phyloP scores from a whole-genome alignment of 352 stramenopile genomes.

The Poterioochromonas sp. region DNA sequence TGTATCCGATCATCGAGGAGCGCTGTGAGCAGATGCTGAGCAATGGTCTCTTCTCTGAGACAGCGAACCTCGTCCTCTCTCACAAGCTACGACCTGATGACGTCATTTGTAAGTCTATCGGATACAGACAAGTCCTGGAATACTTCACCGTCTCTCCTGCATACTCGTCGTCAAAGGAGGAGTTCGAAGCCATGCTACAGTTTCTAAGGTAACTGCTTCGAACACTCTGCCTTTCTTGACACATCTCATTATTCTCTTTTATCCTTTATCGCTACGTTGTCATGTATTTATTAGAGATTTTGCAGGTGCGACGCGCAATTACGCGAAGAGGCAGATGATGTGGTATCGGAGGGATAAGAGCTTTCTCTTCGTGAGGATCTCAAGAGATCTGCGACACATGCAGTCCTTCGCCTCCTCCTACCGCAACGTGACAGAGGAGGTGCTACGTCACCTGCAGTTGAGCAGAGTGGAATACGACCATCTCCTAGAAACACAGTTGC shows the following conservation, averaged over 20 bases:
- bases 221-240: not conserved
- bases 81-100: constrained; percentile 52
- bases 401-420: too few species aligned
- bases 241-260: not conserved
- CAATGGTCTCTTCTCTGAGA: constrained; percentile 26
- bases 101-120: constrained; percentile 52
- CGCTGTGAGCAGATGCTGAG: constrained; percentile 48
- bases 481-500: too few species aligned
- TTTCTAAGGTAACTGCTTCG: constrained; percentile 42
- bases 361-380: constrained; percentile 54
- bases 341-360: constrained; percentile 59
- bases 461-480: too few species aligned
- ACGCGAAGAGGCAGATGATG: constrained; percentile 61
- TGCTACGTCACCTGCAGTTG: too few species aligned
- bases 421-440: too few species aligned
- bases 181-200: constrained; percentile 48
- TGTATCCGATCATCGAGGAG: constrained; percentile 55
- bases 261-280: not conserved
- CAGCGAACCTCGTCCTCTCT: not conserved
- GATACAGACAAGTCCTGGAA: constrained; percentile 58
- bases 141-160: constrained; percentile 56
- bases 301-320: constrained; percentile 54
- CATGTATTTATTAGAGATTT: constrained; percentile 48
- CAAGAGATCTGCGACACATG: too few species aligned
- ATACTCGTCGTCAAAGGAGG: constrained; percentile 36